phyloP scores from a whole-genome alignment of 2,329 filamentous ascomycete genomes.

The Neurospora sp. region DNA sequence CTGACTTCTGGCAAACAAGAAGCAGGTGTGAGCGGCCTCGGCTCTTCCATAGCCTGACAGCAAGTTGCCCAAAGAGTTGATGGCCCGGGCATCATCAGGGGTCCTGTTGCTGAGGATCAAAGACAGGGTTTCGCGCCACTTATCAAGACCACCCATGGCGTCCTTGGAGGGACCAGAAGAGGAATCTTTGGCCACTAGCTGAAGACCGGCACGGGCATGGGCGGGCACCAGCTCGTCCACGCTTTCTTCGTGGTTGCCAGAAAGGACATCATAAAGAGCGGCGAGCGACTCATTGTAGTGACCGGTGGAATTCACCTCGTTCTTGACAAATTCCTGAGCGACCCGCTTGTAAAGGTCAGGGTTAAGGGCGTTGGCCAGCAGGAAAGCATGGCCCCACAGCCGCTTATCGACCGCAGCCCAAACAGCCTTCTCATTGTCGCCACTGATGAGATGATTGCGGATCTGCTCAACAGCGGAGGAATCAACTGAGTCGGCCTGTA shows the following conservation, averaged over 20 bases:
- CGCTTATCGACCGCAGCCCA: conserved; percentile 90
- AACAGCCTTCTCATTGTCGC: conserved; percentile 81
- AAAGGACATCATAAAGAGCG: conserved; percentile 85
- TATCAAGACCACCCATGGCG: conserved; percentile 74
- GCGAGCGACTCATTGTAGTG: conserved; percentile 80
- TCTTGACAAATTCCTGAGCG: conserved; percentile 87
- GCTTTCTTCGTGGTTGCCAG: conserved; percentile 87
- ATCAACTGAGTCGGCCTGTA: conserved; percentile 53
- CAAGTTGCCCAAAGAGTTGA: conserved; percentile 72
- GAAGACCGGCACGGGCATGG: conserved; percentile 83
- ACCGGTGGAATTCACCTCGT: conserved; percentile 77
- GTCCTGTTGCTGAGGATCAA: conserved; percentile 85
- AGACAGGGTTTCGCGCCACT: conserved; percentile 85
- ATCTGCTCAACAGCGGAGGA: conserved; percentile 59
- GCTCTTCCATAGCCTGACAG: conserved; percentile 76
- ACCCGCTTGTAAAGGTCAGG: conserved; percentile 85
- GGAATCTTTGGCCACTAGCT: conserved; percentile 72
- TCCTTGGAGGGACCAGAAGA: conserved; percentile 54
- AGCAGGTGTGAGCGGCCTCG: conserved; percentile 91
- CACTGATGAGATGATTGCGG: conserved; percentile 61
- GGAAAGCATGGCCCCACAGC: conserved; percentile 91
- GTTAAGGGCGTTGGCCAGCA: conserved; percentile 71
- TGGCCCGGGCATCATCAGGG: conserved; percentile 62
- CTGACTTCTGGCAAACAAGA: conserved; percentile 66
- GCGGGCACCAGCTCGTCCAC: conserved; percentile 91